Base-by-base conservation (phyloP, 805 yeast species). In the Hanseniaspora opuntiae region DNA sequence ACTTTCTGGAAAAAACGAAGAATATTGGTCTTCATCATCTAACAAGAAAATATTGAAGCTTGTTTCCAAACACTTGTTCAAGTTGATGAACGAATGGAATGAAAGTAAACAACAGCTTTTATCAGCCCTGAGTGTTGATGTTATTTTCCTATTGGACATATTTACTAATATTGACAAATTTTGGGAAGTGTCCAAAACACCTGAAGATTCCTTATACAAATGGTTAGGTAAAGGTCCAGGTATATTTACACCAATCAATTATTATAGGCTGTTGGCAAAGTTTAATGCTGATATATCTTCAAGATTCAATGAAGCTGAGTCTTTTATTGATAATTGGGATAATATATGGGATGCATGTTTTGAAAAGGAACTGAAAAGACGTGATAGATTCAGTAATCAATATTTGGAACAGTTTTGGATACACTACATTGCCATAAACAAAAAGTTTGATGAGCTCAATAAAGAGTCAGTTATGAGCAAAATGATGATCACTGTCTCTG, bases 101-200 rank as follows among this genome's bases (percentile, higher is more conserved):
- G 45, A 45, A 45, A 36, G 25, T 32, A 52, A 3, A 57, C 75
- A 2, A 76, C 76, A 57, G 70, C 45, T 51, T 14, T 22, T 51
- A 6, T 51, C 83, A 0, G 60, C 71, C 6, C 55, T 75, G 1
- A 66, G 79, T 1, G 60, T 78, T 1, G 74, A 75, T 14, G 72
- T 81, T 12, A 58, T 83, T 58, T 71, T 73, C 14, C 68, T 79
- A 0, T 59, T 82, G 36, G 64, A 70, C 3, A 59, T 67, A 0
- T 58, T 82, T 28, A 71, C 76, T 16, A 62, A 64, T n/a, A 65
- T 71, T 42, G 75, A 77, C 56, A 68, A 73, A 17, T 69, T 82
- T 47, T 81, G 86, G 82, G 65, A 71, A 3, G 75, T 74, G 58
- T 71, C 69, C 20, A 82, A 81, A 54, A 66, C 67, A 3, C 58